A percentile compares a stretch with the other conserved stretches of the same genome.
phyloP scores from a whole-genome alignment of 2,329 filamentous ascomycete genomes.

The Drechslerella dactyloides region DNA sequence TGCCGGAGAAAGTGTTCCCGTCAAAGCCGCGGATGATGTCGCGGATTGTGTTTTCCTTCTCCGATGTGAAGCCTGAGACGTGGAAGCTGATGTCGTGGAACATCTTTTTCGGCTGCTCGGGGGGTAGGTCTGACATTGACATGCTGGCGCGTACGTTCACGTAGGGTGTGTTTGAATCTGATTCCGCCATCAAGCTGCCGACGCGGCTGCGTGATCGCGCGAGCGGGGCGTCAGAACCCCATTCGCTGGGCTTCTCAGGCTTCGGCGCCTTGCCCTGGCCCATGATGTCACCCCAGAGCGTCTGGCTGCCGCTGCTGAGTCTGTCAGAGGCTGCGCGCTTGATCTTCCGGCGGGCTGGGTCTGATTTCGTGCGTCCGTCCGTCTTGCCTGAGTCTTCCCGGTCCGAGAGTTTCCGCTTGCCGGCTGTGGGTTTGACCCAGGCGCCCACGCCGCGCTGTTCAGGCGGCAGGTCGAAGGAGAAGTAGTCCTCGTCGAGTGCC shows the following conservation, averaged over 20 bases:
- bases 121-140: constrained; percentile 41
- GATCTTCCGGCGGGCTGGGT: constrained; percentile 74
- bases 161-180: constrained; percentile 55
- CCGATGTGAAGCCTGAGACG: constrained; percentile 60
- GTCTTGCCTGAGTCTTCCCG: constrained; percentile 57
- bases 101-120: constrained; percentile 56
- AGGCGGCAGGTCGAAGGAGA: constrained; percentile 72
- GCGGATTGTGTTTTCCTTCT: constrained; percentile 56
- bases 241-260: constrained; percentile 53
- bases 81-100: constrained; percentile 60
- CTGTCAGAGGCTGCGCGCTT: constrained; percentile 86
- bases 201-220: constrained; percentile 27
- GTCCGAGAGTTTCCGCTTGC: constrained; percentile 64
- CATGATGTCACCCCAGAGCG: constrained; percentile 90
- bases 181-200: constrained; percentile 54
- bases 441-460: constrained; percentile 73
- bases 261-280: constrained; percentile 58
- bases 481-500: constrained; percentile 85
- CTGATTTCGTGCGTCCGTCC: constrained; percentile 39
- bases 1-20: constrained; percentile 54
- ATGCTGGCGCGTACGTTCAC: constrained; percentile 39
- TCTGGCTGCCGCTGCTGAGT: constrained; percentile 77
- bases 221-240: constrained; percentile 50
- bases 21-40: constrained; percentile 57
- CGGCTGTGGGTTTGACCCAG: constrained; percentile 64